A percentile compares a stretch with the other conserved stretches of the same genome.
phyloP scores from a whole-genome alignment of 2,329 filamentous ascomycete genomes.

The Xylaria multiplex region DNA sequence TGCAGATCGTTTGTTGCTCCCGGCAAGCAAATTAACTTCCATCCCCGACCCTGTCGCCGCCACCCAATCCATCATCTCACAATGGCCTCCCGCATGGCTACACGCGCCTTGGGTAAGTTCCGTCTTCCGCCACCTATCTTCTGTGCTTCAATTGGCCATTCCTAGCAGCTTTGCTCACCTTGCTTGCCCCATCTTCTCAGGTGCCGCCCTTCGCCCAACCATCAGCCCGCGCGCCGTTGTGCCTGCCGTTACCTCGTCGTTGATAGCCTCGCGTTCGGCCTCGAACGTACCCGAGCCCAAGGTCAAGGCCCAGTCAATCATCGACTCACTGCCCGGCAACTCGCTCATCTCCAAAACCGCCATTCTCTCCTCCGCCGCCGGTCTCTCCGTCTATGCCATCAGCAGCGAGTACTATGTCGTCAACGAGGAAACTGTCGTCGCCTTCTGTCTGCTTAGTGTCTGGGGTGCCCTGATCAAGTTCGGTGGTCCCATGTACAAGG shows the following conservation, averaged over 20 bases:
- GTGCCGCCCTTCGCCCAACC: constrained; percentile 88
- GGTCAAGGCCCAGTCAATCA: constrained; percentile 94
- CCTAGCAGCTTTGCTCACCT: constrained; percentile 44
- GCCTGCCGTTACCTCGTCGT: constrained; percentile 57
- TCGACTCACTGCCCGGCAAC: constrained; percentile 92
- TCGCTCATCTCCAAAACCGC: constrained; percentile 94
- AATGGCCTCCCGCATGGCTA: constrained; percentile 98
- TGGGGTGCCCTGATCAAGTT: constrained; percentile 94
- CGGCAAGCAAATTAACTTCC: constrained; percentile 56
- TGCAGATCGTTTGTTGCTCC: constrained; percentile 34
- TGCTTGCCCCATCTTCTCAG: constrained; percentile 56
- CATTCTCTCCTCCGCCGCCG: constrained; percentile 92
- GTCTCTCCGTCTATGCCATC: constrained; percentile 91
- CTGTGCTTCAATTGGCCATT: constrained; percentile 26
- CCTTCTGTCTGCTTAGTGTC: constrained; percentile 90
- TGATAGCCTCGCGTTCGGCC: constrained; percentile 73
- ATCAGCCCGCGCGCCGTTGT: constrained; percentile 66
- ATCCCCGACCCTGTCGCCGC: constrained; percentile 54
- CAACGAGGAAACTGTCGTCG: constrained; percentile 98
- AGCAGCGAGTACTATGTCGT: constrained; percentile 99
- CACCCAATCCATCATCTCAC: constrained; percentile 67
- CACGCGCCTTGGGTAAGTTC: constrained; percentile 89
- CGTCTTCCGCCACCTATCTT: background rate
- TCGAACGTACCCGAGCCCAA: constrained; percentile 91
- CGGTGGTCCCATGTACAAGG: constrained; percentile 88